Conservation (phyloP, 176 grass and related monocot species). For the Carex scoparia region DNA sequence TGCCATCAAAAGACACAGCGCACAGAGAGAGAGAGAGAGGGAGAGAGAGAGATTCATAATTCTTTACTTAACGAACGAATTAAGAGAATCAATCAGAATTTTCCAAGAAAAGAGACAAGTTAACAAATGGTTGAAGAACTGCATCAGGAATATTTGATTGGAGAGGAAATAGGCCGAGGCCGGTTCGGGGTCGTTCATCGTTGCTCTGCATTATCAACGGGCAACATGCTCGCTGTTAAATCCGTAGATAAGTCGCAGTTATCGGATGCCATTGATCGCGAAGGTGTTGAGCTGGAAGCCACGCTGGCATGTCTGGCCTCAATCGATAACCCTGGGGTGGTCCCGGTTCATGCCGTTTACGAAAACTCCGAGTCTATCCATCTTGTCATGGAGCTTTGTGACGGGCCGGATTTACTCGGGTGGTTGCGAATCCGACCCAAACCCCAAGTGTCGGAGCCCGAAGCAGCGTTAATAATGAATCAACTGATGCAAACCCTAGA, state of each 20-base stretch:
- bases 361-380: conserved; percentile 55
- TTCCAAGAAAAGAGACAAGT: background rate
- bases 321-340: conserved; percentile 52
- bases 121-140: conserved; percentile 49
- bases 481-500: conserved; percentile 60
- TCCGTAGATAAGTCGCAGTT: conserved; percentile 58
- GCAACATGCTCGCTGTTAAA: conserved; percentile 55
- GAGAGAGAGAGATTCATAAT: background rate
- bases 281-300: conserved; percentile 58
- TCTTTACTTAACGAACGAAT: background rate
- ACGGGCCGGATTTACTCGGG: conserved; percentile 56
- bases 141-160: conserved; percentile 54
- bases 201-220: conserved; percentile 46
- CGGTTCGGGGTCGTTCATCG: conserved; percentile 73
- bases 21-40: background rate
- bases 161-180: conserved; percentile 73
- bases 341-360: conserved; percentile 52
- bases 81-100: background rate
- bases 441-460: conserved; percentile 49
- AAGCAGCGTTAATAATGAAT: conserved; percentile 37
- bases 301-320: conserved; percentile 43
- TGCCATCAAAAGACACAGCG: background rate
- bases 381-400: conserved; percentile 75
- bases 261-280: conserved; percentile 58
- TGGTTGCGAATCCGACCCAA: conserved; percentile 47